Evolutionary conservation across 1,284 basidiomycete species (phyloP).

Genomic region (Moesziomyces aphidis): DNA sequence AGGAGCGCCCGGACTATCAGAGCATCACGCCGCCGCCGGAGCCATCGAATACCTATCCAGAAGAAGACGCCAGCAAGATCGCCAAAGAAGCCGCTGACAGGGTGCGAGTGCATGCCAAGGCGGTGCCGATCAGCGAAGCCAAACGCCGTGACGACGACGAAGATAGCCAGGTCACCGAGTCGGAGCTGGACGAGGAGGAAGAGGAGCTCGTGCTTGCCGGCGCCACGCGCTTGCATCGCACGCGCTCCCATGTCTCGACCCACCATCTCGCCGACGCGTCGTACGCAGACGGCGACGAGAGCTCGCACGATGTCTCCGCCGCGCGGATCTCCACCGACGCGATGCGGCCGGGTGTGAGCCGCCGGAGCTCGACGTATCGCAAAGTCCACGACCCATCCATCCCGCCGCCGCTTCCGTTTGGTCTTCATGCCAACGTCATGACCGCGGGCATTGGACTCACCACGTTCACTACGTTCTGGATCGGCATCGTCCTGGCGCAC

Average conservation of each 20-base stretch:
- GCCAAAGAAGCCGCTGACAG: conserved; percentile 12
- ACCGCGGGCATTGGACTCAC: conserved; percentile 63
- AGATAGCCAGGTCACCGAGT: conserved; percentile 44
- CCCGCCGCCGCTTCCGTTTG: conserved; percentile 64
- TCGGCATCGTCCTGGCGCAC: conserved; percentile 56
- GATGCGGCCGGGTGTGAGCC: conserved; percentile 11
- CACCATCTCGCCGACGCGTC: conserved; percentile 10
- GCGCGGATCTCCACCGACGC: not conserved
- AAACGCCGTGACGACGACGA: conserved; percentile 22
- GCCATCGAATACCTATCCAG: conserved; percentile 8
- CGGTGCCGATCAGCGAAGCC: not conserved
- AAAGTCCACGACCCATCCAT: conserved; percentile 34
- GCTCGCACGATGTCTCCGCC: not conserved
- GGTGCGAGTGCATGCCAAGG: conserved; percentile 32
- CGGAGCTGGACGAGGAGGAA: conserved; percentile 52
- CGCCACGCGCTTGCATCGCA: conserved; percentile 45
- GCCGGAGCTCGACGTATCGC: conserved; percentile 29
- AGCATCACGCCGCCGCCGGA: conserved; percentile 40
- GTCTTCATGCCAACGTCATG: conserved; percentile 65
- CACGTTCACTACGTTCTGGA: conserved; percentile 59
- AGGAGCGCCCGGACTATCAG: conserved; percentile 38
- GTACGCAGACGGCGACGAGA: conserved; percentile 7
- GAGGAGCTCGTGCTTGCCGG: conserved; percentile 46
- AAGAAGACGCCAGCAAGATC: conserved; percentile 6
- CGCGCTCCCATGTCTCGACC: conserved; percentile 40